phyloP scores from a whole-genome alignment of 2,329 filamentous ascomycete genomes.

The Neofusicoccum umdonicola region DNA sequence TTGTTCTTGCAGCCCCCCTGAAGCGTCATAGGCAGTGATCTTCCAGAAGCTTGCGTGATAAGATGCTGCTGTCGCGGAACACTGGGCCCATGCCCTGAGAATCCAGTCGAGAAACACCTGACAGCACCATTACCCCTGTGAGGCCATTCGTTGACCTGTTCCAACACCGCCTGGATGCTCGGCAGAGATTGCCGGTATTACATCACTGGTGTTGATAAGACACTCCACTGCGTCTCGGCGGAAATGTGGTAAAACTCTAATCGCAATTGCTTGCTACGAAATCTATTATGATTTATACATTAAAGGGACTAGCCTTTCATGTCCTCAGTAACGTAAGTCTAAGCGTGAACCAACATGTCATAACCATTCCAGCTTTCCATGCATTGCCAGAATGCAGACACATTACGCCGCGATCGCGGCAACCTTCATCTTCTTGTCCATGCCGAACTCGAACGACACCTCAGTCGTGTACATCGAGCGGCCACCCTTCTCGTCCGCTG shows the following conservation, averaged over 20 bases:
- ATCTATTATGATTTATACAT: conserved; percentile 6
- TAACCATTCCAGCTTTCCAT: conserved; percentile 8
- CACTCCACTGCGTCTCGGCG: too few relatives aligned
- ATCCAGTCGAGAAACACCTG: not conserved
- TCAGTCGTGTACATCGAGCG: conserved; percentile 8
- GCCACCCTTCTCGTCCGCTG: not conserved
- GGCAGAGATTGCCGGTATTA: too few relatives aligned
- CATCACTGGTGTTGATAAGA: too few relatives aligned
- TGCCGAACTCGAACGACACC: not conserved
- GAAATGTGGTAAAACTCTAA: too few relatives aligned
- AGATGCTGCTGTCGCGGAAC: not conserved
- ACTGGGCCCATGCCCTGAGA: too few relatives aligned
- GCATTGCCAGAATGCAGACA: conserved; percentile 9
- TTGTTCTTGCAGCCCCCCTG: not conserved
- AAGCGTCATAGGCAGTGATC: not conserved
- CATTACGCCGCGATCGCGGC: not conserved
- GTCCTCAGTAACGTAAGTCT: not conserved
- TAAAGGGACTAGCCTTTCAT: not conserved
- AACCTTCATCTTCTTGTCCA: not conserved
- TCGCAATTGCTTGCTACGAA: not conserved
- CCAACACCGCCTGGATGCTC: too few relatives aligned
- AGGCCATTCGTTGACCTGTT: not conserved
- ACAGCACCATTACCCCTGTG: not conserved
- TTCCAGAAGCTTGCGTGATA: not conserved
- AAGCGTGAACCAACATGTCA: not conserved